phyloP scores from a whole-genome alignment of 1,139 yeast genomes.

The Diutina ranongensis region DNA sequence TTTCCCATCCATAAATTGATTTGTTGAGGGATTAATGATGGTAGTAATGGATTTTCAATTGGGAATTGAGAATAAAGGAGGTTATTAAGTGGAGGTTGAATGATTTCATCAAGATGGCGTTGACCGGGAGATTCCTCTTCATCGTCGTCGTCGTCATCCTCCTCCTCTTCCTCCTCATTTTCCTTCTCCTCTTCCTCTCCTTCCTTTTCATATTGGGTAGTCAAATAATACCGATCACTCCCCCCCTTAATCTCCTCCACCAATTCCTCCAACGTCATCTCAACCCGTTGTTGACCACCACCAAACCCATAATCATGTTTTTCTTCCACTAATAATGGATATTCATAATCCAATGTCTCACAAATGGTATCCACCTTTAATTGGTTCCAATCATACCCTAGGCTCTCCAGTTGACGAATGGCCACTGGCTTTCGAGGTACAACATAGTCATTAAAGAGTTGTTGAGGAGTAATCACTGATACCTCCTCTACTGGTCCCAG shows the following conservation, averaged over 20 bases:
- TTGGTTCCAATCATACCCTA: slow-evolving; percentile 13
- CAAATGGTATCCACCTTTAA: slow-evolving; percentile 27
- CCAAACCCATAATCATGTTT: slow-evolving; percentile 54
- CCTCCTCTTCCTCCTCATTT: slow-evolving; percentile 10
- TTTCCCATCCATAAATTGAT: slow-evolving; percentile 63
- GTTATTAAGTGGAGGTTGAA: slow-evolving; percentile 52
- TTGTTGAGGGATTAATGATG: slow-evolving; percentile 48
- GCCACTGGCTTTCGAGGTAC: slow-evolving; percentile 27
- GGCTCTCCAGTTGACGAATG: slow-evolving; percentile 14
- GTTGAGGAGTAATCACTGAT: not conserved
- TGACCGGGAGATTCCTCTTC: slow-evolving; percentile 8
- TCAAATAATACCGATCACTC: slow-evolving; percentile 39
- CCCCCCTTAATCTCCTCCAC: slow-evolving; percentile 27
- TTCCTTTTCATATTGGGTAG: slow-evolving; percentile 51
- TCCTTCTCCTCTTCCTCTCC: slow-evolving; percentile 11
- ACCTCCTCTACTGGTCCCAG: slow-evolving; percentile 8
- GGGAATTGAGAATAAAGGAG: slow-evolving; percentile 25
- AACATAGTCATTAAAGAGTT: slow-evolving; percentile 21
- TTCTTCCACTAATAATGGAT: slow-evolving; percentile 41
- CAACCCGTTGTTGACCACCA: slow-evolving; percentile 40
- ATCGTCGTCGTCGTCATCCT: slow-evolving; percentile 9
- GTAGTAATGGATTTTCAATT: slow-evolving; percentile 28
- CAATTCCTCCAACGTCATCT: slow-evolving; percentile 37
- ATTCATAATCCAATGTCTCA: slow-evolving; percentile 19
- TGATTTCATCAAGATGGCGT: slow-evolving; percentile 28